Base-by-base conservation (phyloP, 768 basidiomycete species). In the Phanerochaete carnosa region DNA sequence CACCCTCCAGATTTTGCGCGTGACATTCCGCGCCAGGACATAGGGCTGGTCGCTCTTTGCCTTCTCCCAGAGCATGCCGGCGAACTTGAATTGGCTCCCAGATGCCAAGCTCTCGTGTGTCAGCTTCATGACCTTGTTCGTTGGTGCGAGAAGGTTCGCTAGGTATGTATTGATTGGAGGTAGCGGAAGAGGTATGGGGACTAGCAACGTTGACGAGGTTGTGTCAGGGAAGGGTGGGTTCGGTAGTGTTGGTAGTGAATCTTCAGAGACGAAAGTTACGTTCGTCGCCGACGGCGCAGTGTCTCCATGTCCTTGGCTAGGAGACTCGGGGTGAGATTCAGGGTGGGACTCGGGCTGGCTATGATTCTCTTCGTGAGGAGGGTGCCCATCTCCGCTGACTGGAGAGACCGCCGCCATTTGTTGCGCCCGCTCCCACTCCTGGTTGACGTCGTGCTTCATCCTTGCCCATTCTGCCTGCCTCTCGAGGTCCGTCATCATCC, bases 1-100 rank as follows among this genome's bases (percentile, higher is more conserved):
- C 60, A 72, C 70, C 66, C 75, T 72, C 78, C 77, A 78, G 69
- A 76, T 74, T 64, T 73, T 71, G 60, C 70, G 68, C 62, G 72
- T 72, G 5, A 74, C 74, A n/a, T 72, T 77, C n/a, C 71, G 69
- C 13, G 74, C 78, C 8, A 81, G 73, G 50, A 69, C 64, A 47
- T 72, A 83, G 0, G 90, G 90, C 56, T 90, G 86, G 13, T 78
- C 76, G 0, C 84, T 82, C 73, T 75, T 78, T 19, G 87, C 82
- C 68, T 87, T 90, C 68, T 87, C 83, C 81, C 83, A 84, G 16
- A 86, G 72, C 3, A 83, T 83, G 30, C 66, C 66, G 2, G 80
- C 85, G 67, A 92, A 83, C 64, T 83, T 74, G 52, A 68, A 76
- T 62, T 87, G 84, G 60, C 83, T 81, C 12, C 89, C 89, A 0